phyloP scores from a whole-genome alignment of 257 asterid species.

The Plantago major region DNA sequence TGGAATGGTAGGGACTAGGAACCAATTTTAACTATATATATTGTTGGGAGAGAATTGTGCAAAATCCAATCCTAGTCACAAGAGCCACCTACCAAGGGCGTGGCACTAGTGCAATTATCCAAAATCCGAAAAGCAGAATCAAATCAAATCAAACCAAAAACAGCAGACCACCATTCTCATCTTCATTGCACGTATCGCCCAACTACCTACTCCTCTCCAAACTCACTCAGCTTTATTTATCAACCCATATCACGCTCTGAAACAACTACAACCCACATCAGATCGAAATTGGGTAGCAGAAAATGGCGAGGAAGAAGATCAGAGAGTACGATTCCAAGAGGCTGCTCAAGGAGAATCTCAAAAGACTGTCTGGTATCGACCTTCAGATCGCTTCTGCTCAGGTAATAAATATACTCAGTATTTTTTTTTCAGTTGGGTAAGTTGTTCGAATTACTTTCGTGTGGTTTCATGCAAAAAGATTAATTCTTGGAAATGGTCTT shows the following conservation, averaged over 20 bases:
- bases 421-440: neutral
- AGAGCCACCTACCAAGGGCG: no score
- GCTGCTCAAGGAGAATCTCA: conserved; percentile 68
- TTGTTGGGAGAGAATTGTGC: no score
- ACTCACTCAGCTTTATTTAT: conserved; percentile 2
- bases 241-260: neutral
- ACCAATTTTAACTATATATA: no score
- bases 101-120: neutral
- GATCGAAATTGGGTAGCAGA: conserved; percentile 12
- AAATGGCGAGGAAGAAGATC: conserved; percentile 83
- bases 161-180: conserved; percentile 12
- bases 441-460: neutral
- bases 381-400: conserved; percentile 75
- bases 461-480: neutral
- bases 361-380: conserved; percentile 57
- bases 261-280: neutral
- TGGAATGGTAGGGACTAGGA: no score
- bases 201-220: conserved; percentile 20
- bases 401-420: conserved; percentile 29
- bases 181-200: conserved; percentile 40
- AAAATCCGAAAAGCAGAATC: neutral
- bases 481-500: neutral
- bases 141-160: neutral
- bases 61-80: no score
- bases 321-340: conserved; percentile 83